Conservation (phyloP, 192 early-diverging fungal species). For the Martensiomyces pterosporus region DNA sequence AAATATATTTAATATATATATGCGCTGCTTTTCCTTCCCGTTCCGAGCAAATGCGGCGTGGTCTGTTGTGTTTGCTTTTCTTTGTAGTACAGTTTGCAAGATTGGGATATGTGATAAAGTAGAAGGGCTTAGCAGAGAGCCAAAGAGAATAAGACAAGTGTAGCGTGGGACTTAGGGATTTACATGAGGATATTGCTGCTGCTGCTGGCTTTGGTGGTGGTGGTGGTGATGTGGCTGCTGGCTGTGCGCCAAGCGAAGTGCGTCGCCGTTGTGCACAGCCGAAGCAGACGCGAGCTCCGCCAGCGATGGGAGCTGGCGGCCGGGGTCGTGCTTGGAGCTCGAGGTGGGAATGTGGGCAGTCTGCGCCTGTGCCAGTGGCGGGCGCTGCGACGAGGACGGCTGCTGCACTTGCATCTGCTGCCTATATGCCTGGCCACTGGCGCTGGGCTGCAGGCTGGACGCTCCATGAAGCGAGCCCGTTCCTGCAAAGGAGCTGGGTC, state of each 20-base stretch:
- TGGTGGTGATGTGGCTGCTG: conserved; percentile 18
- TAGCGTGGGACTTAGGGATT: conserved; percentile 9
- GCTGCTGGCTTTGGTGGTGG: conserved; percentile 2
- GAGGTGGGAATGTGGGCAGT: too few species aligned
- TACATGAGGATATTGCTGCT: conserved; percentile 13
- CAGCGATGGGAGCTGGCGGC: conserved; percentile 42
- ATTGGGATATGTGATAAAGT: background rate
- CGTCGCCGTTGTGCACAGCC: conserved; percentile 20
- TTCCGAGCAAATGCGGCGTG: too few species aligned
- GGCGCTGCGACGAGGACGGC: conserved; percentile 4
- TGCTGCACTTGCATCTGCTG: conserved; percentile 1
- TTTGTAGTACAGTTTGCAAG: too few species aligned
- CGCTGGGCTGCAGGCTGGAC: background rate
- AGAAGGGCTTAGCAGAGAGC: background rate
- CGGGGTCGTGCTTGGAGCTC: conserved; percentile 7
- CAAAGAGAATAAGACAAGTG: background rate
- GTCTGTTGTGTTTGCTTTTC: too few species aligned
- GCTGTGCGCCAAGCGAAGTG: conserved; percentile 19
- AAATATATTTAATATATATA: too few species aligned
- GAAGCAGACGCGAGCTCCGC: conserved; percentile 41
- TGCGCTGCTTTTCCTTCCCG: too few species aligned
- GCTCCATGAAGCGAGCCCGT: background rate
- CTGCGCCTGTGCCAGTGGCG: too few species aligned
- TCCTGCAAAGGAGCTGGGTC: background rate
- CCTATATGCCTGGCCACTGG: background rate